phyloP scores from a whole-genome alignment of 371 early-diverging fungal species.

The Scutellospora calospora region DNA sequence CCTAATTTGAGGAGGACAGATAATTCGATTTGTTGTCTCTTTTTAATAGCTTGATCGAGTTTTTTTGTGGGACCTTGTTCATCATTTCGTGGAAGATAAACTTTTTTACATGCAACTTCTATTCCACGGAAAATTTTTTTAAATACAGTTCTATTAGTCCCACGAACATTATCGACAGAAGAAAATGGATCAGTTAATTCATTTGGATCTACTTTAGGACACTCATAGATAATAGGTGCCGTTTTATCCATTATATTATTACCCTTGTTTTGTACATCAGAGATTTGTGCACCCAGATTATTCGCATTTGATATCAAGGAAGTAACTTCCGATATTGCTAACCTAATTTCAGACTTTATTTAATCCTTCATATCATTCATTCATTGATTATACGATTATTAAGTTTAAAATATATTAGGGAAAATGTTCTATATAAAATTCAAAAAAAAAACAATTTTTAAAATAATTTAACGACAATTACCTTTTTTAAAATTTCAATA shows the following conservation, averaged over 20 bases:
- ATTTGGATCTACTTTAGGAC: background rate
- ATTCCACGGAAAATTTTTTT: background rate
- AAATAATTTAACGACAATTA: background rate
- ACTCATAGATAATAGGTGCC: background rate
- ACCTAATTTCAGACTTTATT: background rate
- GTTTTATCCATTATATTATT: background rate
- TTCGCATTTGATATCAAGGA: background rate
- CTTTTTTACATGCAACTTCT: conserved; percentile 10
- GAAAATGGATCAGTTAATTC: background rate
- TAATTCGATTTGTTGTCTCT: background rate
- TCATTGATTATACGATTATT: background rate
- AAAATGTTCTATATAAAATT: background rate
- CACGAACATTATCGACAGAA: background rate
- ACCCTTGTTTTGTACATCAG: background rate
- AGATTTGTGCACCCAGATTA: background rate
- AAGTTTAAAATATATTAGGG: background rate
- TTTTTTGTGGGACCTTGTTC: background rate
- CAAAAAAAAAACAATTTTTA: background rate
- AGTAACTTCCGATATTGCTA: background rate
- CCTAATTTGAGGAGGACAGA: background rate
- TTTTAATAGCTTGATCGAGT: background rate
- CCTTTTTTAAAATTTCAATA: no score
- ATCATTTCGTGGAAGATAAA: background rate
- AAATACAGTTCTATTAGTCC: background rate
- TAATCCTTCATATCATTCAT: background rate